phyloP scores from a whole-genome alignment of 345 rosid genomes.

The Salix suchowensis region DNA sequence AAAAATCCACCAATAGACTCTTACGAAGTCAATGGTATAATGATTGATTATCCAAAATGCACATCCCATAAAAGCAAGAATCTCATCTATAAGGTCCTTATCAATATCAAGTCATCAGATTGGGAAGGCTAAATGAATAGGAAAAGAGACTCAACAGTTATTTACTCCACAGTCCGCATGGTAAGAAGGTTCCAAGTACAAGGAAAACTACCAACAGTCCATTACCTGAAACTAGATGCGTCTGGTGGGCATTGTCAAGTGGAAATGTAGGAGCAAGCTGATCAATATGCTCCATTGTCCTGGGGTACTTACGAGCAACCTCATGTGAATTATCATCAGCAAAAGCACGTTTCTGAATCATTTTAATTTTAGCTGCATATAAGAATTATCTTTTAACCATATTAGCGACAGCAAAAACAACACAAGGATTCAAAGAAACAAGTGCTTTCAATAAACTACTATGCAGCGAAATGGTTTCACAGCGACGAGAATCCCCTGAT shows the following conservation, averaged over 20 bases:
- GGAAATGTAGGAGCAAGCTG: constrained; percentile 19
- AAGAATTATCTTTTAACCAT: background rate
- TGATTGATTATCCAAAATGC: background rate
- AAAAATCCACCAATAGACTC: background rate
- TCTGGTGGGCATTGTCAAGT: constrained; percentile 6
- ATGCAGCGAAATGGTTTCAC: background rate
- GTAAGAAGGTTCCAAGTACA: background rate
- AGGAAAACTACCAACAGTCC: background rate
- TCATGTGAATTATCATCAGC: constrained; percentile 38
- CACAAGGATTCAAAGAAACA: background rate
- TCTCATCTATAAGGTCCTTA: background rate
- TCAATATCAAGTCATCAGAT: background rate
- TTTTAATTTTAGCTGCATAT: constrained; percentile 18
- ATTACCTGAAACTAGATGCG: constrained; percentile 35
- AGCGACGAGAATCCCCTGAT: background rate
- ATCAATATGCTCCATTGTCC: constrained; percentile 29
- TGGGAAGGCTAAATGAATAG: background rate
- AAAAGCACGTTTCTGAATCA: constrained; percentile 54
- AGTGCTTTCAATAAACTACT: background rate
- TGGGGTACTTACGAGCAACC: constrained; percentile 40
- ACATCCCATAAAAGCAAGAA: background rate
- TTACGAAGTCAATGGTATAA: background rate
- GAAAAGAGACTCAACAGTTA: background rate
- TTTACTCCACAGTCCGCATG: background rate
- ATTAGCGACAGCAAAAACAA: background rate